Percentiles rank a stretch among this genome's conserved stretches.
phyloP scores from a whole-genome alignment of 495 filamentous ascomycete genomes.

The Aspergillus kassunensis region DNA sequence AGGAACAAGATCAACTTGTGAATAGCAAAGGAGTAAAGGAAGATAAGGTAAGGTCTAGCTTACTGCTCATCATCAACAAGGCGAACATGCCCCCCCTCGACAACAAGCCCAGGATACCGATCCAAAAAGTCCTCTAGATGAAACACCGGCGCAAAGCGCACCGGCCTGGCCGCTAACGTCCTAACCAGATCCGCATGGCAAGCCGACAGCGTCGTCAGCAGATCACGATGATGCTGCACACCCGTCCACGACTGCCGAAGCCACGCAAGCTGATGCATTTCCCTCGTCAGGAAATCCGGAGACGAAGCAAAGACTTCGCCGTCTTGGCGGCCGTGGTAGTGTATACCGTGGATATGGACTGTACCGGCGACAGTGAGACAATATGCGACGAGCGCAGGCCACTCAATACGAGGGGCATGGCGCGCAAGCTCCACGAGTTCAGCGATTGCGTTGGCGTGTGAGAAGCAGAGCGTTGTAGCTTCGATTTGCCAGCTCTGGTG shows the following conservation, averaged over 20 bases:
- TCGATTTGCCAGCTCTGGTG: slow-evolving; percentile 91
- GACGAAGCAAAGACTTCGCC: slow-evolving; percentile 62
- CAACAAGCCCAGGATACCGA: slow-evolving; percentile 56
- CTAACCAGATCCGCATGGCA: slow-evolving; percentile 72
- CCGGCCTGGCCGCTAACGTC: slow-evolving; percentile 58
- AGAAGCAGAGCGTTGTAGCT: slow-evolving; percentile 79
- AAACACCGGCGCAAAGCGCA: slow-evolving; percentile 72
- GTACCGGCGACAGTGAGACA: slow-evolving; percentile 79
- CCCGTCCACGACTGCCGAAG: slow-evolving; percentile 70
- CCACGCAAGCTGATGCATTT: slow-evolving; percentile 74
- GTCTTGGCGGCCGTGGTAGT: slow-evolving; percentile 62
- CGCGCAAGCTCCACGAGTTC: slow-evolving; percentile 76
- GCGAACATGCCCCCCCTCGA: slow-evolving; percentile 54
- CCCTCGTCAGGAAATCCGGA: slow-evolving; percentile 66
- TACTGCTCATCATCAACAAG: slow-evolving; percentile 46
- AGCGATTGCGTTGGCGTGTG: slow-evolving; percentile 81
- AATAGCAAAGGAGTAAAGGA: background rate
- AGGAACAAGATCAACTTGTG: no score
- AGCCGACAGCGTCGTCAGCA: slow-evolving; percentile 66
- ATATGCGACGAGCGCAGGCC: slow-evolving; percentile 79
- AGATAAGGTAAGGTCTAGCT: no score
- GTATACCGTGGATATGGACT: slow-evolving; percentile 78
- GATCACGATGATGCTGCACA: slow-evolving; percentile 74
- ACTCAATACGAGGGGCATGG: slow-evolving; percentile 62
- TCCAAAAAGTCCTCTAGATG: slow-evolving; percentile 86